A percentile compares a stretch with the other conserved stretches of the same genome.
Conservation (phyloP, 345 rosid genomes). For the Adansonia digitata region DNA sequence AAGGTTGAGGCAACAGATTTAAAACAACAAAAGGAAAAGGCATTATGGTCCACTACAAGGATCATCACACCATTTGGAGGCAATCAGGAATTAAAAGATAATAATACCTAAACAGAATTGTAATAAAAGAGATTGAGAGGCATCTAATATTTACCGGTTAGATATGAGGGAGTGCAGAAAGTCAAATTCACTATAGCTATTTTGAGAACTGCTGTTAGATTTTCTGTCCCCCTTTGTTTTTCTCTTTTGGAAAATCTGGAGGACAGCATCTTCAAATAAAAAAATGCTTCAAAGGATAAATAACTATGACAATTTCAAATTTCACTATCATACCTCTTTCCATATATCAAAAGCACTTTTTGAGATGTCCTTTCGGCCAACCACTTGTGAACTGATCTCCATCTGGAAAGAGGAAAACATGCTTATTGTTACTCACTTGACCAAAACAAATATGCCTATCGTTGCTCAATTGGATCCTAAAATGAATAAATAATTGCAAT, state of each 20-base stretch:
- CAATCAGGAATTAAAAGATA: not conserved
- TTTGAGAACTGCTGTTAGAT: conserved; percentile 25
- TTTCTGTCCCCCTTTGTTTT: conserved; percentile 49
- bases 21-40: not conserved
- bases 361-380: conserved; percentile 87
- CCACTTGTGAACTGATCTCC: conserved; percentile 81
- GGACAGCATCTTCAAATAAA: conserved; percentile 16
- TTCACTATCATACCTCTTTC: conserved; percentile 68
- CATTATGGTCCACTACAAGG: not conserved
- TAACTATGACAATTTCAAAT: conserved; percentile 1
- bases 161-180: conserved; percentile 61
- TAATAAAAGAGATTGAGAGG: conserved; percentile 6
- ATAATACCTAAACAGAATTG: not conserved
- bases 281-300: conserved; percentile 17
- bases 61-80: not conserved
- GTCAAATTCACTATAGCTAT: conserved; percentile 47
- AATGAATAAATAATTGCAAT: not conserved
- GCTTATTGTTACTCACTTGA: conserved; percentile 10
- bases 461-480: not conserved
- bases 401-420: conserved; percentile 41
- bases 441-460: not conserved
- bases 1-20: conserved; percentile 14
- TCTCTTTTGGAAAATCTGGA: conserved; percentile 79
- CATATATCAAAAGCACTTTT: conserved; percentile 82
- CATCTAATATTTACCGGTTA: conserved; percentile 46